Evolutionary conservation across 2,329 filamentous ascomycete genomes (phyloP).

Genomic region (Penicillium sp.): DNA sequence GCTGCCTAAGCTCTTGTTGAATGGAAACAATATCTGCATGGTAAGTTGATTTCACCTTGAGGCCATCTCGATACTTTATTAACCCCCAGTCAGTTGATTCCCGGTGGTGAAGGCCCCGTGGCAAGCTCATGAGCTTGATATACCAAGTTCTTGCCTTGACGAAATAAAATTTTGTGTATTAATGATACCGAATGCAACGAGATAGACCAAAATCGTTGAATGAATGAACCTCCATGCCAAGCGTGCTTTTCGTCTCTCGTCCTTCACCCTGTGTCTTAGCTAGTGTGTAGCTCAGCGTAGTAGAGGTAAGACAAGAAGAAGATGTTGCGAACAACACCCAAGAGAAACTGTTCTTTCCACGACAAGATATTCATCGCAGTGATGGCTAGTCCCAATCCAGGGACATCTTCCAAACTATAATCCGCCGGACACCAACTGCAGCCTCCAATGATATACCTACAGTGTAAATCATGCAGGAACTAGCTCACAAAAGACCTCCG

Average conservation of each 20-base stretch:
- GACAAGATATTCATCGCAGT: not conserved
- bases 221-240: conserved; percentile 10
- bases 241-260: not conserved
- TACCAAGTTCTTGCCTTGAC: conserved; percentile 4
- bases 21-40: conserved; percentile 99
- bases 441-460: not conserved
- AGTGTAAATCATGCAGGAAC: not conserved
- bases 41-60: conserved; percentile 50
- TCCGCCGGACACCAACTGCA: not conserved
- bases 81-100: conserved; percentile 61
- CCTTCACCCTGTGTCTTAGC: not conserved
- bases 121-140: conserved; percentile 26
- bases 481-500: not conserved
- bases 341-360: not conserved
- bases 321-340: not conserved
- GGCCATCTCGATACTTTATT: not conserved
- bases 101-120: conserved; percentile 70
- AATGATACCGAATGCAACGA: conserved; percentile 27
- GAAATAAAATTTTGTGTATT: conserved; percentile 20
- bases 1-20: conserved; percentile 89
- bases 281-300: not conserved
- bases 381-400: not conserved
- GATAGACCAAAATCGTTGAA: conserved; percentile 20
- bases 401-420: not conserved
- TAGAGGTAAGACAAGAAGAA: not conserved